Evolutionary conservation across 192 early-diverging fungal species (phyloP), one percentile per base, ranked within the genome.

Genomic region (Coemansia sp.): DNA sequence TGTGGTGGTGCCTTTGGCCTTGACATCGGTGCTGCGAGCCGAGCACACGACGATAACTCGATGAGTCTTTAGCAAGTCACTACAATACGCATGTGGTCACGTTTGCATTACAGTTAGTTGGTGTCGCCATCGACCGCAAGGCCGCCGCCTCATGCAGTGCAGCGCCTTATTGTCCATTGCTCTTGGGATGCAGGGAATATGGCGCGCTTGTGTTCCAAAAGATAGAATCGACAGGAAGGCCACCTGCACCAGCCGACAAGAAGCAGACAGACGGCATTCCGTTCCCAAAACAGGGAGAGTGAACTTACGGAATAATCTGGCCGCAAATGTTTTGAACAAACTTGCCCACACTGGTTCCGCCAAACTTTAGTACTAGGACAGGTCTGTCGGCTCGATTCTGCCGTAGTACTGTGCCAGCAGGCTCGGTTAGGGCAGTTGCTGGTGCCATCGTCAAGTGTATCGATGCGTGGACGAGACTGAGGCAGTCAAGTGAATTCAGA

Each of bases 331-430:
- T 83, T 23, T 88, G 81, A 10, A 88, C 53, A 61, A 86, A 88
- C 65, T 88, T 93, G 50, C 96, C 94, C 27, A 99, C 90, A 53
- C 85, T 89, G 27, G 96, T 99, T 23, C 96, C 94, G 53, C 96
- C 96, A 83, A 93, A 99, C 82, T 99, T 99, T 64, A 88, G 86
- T 31, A 88, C 88, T 51, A 87, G 58, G 75, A 82, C 85, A 33
- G 86, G 87, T 38, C 70, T 67, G 22, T 60, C 30, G 14, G 62
- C 36, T 4, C 68, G 66, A 38, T 69, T 73, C 58, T 27, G 23
- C 15, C 42, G 42, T 26, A 45, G 42, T 6, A 25, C 41, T 8
- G 41, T 43, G n/a, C n/a, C n/a, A n/a, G n/a, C n/a, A n/a, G 23
- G 4, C 22, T 43, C 11, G 41, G 0, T 43, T 43, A 2, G 41